phyloP scores from a whole-genome alignment of 352 stramenopile species.

The Phytophthora fragariae region DNA sequence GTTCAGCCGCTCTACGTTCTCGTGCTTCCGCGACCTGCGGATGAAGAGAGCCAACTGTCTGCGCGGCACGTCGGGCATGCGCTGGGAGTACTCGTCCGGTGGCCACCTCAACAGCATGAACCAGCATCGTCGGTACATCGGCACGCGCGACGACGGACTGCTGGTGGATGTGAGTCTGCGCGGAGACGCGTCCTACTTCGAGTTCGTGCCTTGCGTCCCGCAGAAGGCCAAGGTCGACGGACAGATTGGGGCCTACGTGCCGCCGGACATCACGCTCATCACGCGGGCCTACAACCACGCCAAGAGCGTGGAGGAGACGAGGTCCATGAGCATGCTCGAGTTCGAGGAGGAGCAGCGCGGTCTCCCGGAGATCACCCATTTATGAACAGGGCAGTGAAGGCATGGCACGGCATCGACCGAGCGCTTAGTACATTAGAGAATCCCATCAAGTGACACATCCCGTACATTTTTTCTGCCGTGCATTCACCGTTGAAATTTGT shows the following conservation, averaged over 20 bases:
- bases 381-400: conserved; percentile 21
- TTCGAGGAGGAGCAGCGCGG: conserved; percentile 48
- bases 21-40: conserved; percentile 75
- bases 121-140: conserved; percentile 81
- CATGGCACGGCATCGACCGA: neutral
- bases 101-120: conserved; percentile 84
- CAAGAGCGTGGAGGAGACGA: conserved; percentile 54
- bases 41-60: conserved; percentile 76
- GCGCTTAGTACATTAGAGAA: conserved; percentile 30
- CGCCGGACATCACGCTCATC: conserved; percentile 60
- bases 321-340: conserved; percentile 67
- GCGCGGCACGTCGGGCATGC: conserved; percentile 64
- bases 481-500: neutral
- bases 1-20: conserved; percentile 79
- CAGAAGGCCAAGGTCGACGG: conserved; percentile 22
- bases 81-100: conserved; percentile 74
- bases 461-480: conserved; percentile 9
- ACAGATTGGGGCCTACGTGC: conserved; percentile 34
- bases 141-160: conserved; percentile 61
- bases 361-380: conserved; percentile 21
- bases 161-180: conserved; percentile 77
- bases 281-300: conserved; percentile 64
- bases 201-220: conserved; percentile 57
- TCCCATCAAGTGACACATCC: conserved; percentile 25
- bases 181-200: conserved; percentile 68